Evolutionary conservation across 768 basidiomycete species (phyloP).

Genomic region (Russula dissimulans): DNA sequence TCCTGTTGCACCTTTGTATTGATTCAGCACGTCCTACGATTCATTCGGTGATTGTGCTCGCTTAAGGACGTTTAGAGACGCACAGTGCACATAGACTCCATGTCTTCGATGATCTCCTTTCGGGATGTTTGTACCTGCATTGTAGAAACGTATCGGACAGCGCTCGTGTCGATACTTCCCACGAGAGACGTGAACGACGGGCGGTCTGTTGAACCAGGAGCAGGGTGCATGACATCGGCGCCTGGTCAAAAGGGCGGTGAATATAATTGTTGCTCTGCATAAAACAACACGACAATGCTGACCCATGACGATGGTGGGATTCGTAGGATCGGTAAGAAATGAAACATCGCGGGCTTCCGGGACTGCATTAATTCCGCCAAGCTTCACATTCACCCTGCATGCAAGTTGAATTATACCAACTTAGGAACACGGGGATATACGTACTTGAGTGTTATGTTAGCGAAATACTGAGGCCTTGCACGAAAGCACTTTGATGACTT

Average conservation of each 20-base stretch:
- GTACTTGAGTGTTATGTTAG: slow-evolving; percentile 73
- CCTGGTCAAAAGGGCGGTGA: slow-evolving; percentile 31
- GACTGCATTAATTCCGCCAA: slow-evolving; percentile 75
- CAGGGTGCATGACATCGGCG: slow-evolving; percentile 78
- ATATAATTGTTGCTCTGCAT: background rate
- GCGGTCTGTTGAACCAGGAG: slow-evolving; percentile 67
- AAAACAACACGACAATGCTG: slow-evolving; percentile 15
- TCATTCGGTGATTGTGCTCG: background rate
- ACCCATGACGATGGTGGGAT: slow-evolving; percentile 78
- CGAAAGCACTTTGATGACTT: slow-evolving; percentile 55
- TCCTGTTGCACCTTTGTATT: slow-evolving; percentile 52
- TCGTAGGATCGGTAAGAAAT: slow-evolving; percentile 55
- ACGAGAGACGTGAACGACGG: slow-evolving; percentile 80
- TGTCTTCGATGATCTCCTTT: slow-evolving; percentile 68
- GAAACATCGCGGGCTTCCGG: slow-evolving; percentile 61
- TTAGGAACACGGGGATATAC: slow-evolving; percentile 20
- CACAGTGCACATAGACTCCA: slow-evolving; percentile 57
- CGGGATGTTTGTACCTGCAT: slow-evolving; percentile 58
- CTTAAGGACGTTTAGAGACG: slow-evolving; percentile 1
- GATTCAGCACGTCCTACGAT: slow-evolving; percentile 41
- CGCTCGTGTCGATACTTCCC: slow-evolving; percentile 67
- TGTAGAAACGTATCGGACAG: slow-evolving; percentile 59
- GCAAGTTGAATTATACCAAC: background rate
- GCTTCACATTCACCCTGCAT: slow-evolving; percentile 68
- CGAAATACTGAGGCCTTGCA: slow-evolving; percentile 70